Evolutionary conservation across 805 yeast genomes (phyloP).

Genomic region (Ogataea saltuana): DNA sequence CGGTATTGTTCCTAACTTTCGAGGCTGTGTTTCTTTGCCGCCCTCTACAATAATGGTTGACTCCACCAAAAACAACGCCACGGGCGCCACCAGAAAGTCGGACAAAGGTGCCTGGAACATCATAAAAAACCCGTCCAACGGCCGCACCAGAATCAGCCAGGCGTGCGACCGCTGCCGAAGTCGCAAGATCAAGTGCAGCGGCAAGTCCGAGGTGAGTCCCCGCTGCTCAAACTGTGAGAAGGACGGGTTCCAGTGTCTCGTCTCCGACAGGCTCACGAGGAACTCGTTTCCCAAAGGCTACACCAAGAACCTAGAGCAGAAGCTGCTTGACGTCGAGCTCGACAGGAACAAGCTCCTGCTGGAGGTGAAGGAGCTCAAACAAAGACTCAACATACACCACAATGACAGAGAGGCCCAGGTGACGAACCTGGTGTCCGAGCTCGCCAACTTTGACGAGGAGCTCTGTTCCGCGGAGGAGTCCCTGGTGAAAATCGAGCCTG

Average conservation of each 20-base stretch:
- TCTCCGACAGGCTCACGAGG: slow-evolving; percentile 71
- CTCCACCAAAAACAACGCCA: background rate
- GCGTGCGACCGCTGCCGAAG: slow-evolving; percentile 83
- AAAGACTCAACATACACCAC: slow-evolving; percentile 11
- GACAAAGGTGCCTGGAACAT: slow-evolving; percentile 31
- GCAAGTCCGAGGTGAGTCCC: slow-evolving; percentile 51
- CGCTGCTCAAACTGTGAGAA: slow-evolving; percentile 64
- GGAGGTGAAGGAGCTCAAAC: slow-evolving; percentile 34
- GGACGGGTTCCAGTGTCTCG: slow-evolving; percentile 67
- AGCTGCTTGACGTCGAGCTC: slow-evolving; percentile 59
- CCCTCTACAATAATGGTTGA: background rate
- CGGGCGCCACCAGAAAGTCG: background rate
- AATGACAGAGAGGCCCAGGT: background rate
- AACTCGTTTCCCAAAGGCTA: slow-evolving; percentile 81
- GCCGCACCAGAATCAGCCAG: slow-evolving; percentile 59
- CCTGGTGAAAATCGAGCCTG: too few relatives aligned
- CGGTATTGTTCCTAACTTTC: too few relatives aligned
- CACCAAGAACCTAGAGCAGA: slow-evolving; percentile 70
- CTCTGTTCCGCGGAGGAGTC: too few relatives aligned
- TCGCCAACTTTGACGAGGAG: slow-evolving; percentile 2
- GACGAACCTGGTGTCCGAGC: background rate
- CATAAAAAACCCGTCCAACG: slow-evolving; percentile 38
- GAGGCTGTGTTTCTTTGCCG: background rate
- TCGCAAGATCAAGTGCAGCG: slow-evolving; percentile 77
- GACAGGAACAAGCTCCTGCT: slow-evolving; percentile 45